phyloP scores from a whole-genome alignment of 2,329 filamentous ascomycete genomes.

The Bimuria novae-zelandiae region DNA sequence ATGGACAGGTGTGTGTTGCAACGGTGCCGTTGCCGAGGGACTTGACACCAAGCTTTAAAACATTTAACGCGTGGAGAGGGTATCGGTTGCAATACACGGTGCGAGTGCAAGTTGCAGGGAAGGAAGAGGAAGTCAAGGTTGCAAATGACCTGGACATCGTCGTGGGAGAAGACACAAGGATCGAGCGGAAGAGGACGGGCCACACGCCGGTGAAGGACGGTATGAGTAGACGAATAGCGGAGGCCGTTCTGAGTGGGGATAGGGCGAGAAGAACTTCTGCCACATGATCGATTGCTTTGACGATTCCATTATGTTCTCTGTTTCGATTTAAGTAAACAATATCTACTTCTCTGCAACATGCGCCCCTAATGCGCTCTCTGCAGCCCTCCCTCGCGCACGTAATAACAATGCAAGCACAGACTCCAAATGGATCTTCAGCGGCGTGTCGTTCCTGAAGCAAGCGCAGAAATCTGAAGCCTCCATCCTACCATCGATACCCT shows the following conservation, averaged over 20 bases:
- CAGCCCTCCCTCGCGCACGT: too few relatives aligned
- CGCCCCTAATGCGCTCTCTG: too few relatives aligned
- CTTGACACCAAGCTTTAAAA: conserved; percentile 19
- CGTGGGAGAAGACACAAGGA: neutral
- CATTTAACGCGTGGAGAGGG: conserved; percentile 19
- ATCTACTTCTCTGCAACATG: too few relatives aligned
- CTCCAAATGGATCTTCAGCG: too few relatives aligned
- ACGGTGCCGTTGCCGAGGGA: conserved; percentile 8
- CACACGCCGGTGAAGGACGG: neutral
- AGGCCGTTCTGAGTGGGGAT: neutral
- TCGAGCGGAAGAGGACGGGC: neutral
- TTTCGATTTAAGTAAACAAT: too few relatives aligned
- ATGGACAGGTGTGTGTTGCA: conserved; percentile 11
- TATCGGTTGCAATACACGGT: conserved; percentile 16
- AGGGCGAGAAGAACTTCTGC: too few relatives aligned
- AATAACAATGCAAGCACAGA: too few relatives aligned
- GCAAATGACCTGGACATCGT: conserved; percentile 22
- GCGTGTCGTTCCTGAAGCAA: too few relatives aligned
- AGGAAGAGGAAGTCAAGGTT: conserved; percentile 4
- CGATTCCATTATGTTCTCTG: too few relatives aligned
- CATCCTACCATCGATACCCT: too few relatives aligned
- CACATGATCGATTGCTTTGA: too few relatives aligned
- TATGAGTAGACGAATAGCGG: neutral
- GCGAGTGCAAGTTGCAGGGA: conserved; percentile 14
- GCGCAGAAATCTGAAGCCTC: too few relatives aligned